Evolutionary conservation across 2,329 filamentous ascomycete species (phyloP), one percentile per base, ranked within the genome.

Genomic region (Botrytis cinerea): DNA sequence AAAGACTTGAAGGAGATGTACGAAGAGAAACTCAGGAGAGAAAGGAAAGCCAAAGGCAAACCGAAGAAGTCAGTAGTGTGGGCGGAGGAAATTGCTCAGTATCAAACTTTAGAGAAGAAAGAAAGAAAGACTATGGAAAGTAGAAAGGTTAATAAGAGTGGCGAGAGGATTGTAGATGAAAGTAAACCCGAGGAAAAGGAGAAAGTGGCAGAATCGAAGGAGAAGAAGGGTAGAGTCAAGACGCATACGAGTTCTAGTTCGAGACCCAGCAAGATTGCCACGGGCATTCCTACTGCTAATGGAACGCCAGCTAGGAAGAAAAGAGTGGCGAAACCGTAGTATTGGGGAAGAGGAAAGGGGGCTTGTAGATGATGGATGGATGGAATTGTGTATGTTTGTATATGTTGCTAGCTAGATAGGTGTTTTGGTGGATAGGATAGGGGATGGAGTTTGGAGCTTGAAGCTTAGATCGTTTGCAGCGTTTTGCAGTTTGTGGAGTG

Each of bases 1-100:
- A 76, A 79, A 40, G 74, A 80, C n/a, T 73, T 80, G 32, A 80
- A 81, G 71, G 80, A 82, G 68, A 75, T 77, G 20, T 80, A 80
- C 70, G 80, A 82, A 45, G 80, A 81, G 38, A 77, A 79, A 71
- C 6, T 46, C 3, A 48, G 61, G 12, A 54, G 63, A 43, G 68
- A 75, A 38, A 81, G 81, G 73, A 75, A 71, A 18, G 77, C 78
- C 62, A 79, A 77, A 35, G 69, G 18, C 10, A 62, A 71, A 51
- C 79, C 79, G 43, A 73, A 76, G 32, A 80, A 80, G 46, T 78
- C 46, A 2, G 79, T 81, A 9, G 69, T 78, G 9, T 81, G 80
- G 80, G 79, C 79, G 2, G 79, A 80, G 51, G 75, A 80, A 61
- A 67, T 81, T n/a, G 77, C 75, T 22, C 76, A 79, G n/a, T 80